Percentiles rank a stretch among this genome's conserved stretches.
phyloP scores from a whole-genome alignment of 495 filamentous ascomycete species.

The Bacidia gigantensis region DNA sequence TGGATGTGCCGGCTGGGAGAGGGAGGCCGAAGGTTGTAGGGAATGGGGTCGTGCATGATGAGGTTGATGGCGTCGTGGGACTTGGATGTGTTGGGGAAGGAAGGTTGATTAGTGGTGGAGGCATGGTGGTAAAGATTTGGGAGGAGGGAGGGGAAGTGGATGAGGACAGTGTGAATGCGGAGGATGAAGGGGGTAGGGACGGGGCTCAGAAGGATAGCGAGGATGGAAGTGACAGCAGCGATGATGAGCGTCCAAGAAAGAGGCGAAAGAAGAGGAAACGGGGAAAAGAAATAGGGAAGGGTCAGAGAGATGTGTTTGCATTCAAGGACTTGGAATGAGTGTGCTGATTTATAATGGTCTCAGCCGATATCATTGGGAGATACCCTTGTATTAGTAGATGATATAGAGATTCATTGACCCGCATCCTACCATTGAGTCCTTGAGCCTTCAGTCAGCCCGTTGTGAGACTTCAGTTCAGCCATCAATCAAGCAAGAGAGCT shows the following conservation, averaged over 20 bases:
- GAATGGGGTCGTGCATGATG: slow-evolving; percentile 61
- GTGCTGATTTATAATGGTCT: neutral
- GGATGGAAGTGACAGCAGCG: slow-evolving; percentile 32
- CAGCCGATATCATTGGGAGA: neutral
- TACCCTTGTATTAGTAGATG: too few species aligned
- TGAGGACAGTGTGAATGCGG: slow-evolving; percentile 30
- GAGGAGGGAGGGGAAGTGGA: slow-evolving; percentile 35
- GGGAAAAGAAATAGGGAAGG: slow-evolving; percentile 38
- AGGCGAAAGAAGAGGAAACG: slow-evolving; percentile 44
- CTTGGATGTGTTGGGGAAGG: slow-evolving; percentile 71
- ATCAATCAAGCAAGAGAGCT: too few species aligned
- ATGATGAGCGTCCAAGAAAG: slow-evolving; percentile 33
- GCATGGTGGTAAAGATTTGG: slow-evolving; percentile 76
- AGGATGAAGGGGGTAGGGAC: slow-evolving; percentile 24
- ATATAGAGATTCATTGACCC: too few species aligned
- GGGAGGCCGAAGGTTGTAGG: slow-evolving; percentile 48
- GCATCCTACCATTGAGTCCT: too few species aligned
- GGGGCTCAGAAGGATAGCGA: slow-evolving; percentile 22
- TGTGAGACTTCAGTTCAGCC: too few species aligned
- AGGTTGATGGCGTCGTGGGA: slow-evolving; percentile 65
- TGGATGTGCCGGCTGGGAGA: slow-evolving; percentile 26
- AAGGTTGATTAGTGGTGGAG: slow-evolving; percentile 76
- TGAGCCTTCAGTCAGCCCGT: too few species aligned
- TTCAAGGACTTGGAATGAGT: slow-evolving; percentile 52
- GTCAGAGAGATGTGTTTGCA: slow-evolving; percentile 42